Percentiles rank a stretch among this genome's conserved stretches.
These are phyloP conservation scores for Zymoseptoria brevis DNA, from an alignment of 2,329 filamentous ascomycete genomes.

Conservation along the genomic window DNA sequence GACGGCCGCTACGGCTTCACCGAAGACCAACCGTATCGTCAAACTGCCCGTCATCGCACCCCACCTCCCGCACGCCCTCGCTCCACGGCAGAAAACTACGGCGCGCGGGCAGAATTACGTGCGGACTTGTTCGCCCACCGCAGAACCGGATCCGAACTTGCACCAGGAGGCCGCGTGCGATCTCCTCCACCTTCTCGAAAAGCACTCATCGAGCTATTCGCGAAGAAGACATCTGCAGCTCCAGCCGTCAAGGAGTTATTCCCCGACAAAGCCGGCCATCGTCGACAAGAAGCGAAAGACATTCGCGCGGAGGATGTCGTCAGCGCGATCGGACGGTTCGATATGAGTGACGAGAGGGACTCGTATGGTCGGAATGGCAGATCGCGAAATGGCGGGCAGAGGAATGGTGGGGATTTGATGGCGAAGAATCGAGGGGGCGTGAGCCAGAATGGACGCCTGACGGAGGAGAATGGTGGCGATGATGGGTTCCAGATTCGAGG, in stretches of 20 bases:
- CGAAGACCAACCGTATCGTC: constrained; percentile 42
- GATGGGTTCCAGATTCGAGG: constrained; percentile 31
- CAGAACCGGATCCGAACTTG: constrained; percentile 10
- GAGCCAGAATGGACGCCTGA: constrained; percentile 8
- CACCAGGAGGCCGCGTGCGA: constrained; percentile 6
- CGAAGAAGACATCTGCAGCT: constrained; percentile 17
- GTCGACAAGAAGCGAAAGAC: constrained; percentile 37
- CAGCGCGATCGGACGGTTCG: constrained; percentile 20
- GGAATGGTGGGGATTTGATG: constrained; percentile 12
- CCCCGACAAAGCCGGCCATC: constrained; percentile 36
- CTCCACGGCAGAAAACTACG: constrained; percentile 17
- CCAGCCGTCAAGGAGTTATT: constrained; percentile 26
- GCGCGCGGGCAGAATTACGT: constrained; percentile 19
- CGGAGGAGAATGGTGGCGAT: constrained; percentile 5
- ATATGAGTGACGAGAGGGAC: constrained; percentile 16
- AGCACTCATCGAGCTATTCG: constrained; percentile 18
- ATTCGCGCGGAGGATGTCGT: constrained; percentile 20
- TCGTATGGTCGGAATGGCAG: constrained; percentile 10
- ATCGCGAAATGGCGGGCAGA: constrained; percentile 1
- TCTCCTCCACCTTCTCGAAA: not conserved
- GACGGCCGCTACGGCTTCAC: constrained; percentile 42
- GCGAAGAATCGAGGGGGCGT: not conserved
- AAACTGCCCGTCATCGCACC: constrained; percentile 37
- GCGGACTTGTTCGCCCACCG: constrained; percentile 36
- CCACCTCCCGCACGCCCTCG: constrained; percentile 28